Evolutionary conservation across 768 basidiomycete species (phyloP), one percentile per base, ranked within the genome.

Genomic region (Boletus coccyginus): DNA sequence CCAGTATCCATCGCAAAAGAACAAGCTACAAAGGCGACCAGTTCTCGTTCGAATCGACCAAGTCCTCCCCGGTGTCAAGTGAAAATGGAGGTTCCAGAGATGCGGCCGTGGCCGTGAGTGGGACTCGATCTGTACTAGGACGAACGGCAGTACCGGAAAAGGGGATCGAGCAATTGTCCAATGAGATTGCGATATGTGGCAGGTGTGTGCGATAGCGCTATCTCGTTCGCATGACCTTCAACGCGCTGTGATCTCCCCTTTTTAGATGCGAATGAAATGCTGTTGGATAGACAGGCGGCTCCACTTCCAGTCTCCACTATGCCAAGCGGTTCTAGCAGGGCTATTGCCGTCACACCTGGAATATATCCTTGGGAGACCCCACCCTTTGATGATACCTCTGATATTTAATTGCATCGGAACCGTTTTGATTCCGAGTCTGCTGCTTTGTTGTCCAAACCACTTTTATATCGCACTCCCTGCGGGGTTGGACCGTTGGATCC

Each of bases 1-100:
- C 86, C 35, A 90, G 86, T 58, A 73, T 86, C 56, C 85, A 87
- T 65, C 74, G 80, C 42, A 77, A 78, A 63, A 44, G 39, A 13
- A 51, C 43, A 14, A 52, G 51, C 39, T 57, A 60, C 5, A 62
- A 62, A n/a, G 58, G 42, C 10, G 47, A 41, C 7, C 46, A 41
- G 41, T 31, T 61, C 17, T 38, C 57, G n/a, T 58, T 68, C 8
- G 59, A 51, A 42, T 51, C 53, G 38, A 62, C 29, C 33, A 55
- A 27, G 38, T 45, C 59, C 5, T 59, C 58, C 13, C 46, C 62
- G 2, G 46, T 38, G 2, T 14, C 47, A 32, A 48, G 53, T 42
- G 68, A 59, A 57, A 33, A 4, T 47, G 57, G 58, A 45, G 46
- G 45, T 8, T 52, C 45, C 13, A 52, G 46, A 50, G 55, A 49